Evolutionary conservation across 1,284 basidiomycete genomes (phyloP), one percentile per base, ranked within the genome.

Genomic region (Trametes pubescens): DNA sequence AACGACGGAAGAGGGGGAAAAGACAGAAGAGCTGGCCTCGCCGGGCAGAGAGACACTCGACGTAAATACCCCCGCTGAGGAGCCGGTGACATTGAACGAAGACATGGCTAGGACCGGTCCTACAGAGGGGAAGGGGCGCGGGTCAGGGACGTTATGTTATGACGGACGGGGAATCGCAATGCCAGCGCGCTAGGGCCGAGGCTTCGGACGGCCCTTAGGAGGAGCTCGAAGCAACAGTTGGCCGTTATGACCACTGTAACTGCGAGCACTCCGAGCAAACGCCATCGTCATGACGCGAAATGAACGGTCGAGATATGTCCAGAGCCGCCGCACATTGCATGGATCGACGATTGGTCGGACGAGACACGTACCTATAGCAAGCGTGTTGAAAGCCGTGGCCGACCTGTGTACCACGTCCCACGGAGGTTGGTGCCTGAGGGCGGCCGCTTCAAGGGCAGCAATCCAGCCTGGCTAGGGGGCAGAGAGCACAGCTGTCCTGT

Each of bases 201-300:
- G 51, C 44, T 55, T 57, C 58, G 60, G 40, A 43, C 54, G 62
- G 61, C 32, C 35, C 26, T 57, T 60, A 52, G 55, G 48, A 52
- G 64, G 57, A n/a, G 34, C 59, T 64, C 59, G 67, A 68, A 68
- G 67, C 59, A 22, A 56, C 62, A 68, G 62, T 57, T 62, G 56
- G 57, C 59, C 26, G 51, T 37, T 66, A 66, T 37, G 51, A 49
- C 67, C 64, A 61, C 67, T 63, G 62, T 68, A 65, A 62, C 67
- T 65, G 62, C 67, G 67, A 64, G 67, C 64, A 58, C 38, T 53
- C 62, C 67, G 62, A 62, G 32, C 53, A 65, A 65, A 35, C 58
- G 40, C 67, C 67, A 47, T 21, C 46, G 21, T 29, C 52, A 51
- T 55, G 32, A 40, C 37, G 29, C n/a, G 21, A 21, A 18, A 53